These are phyloP conservation scores for Sechiopsis laciniata DNA, from an alignment of 306 rosid species.

Conservation along the genomic window DNA sequence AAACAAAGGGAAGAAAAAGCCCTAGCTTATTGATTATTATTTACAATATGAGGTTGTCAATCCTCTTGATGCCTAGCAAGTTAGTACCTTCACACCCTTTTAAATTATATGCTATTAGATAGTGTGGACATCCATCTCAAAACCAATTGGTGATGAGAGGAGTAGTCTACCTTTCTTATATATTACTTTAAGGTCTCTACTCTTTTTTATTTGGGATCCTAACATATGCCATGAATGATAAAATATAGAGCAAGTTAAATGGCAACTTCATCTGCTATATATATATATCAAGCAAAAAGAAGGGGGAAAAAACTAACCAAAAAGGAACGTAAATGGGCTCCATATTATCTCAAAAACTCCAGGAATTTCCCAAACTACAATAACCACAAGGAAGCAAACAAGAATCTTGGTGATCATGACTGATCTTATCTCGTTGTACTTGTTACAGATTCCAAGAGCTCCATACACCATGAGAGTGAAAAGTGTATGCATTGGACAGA, in stretches of 20 bases:
- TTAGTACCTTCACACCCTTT: slow-evolving; percentile 2
- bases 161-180: too few relatives aligned
- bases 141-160: too few relatives aligned
- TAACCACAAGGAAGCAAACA: slow-evolving; percentile 85
- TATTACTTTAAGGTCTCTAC: too few relatives aligned
- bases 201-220: too few relatives aligned
- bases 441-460: slow-evolving; percentile 80
- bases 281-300: neutral
- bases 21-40: too few relatives aligned
- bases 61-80: neutral
- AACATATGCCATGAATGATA: slow-evolving; percentile 3
- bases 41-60: neutral
- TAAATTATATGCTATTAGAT: too few relatives aligned
- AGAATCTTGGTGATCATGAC: slow-evolving; percentile 75
- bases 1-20: too few relatives aligned
- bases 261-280: neutral
- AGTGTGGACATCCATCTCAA: too few relatives aligned
- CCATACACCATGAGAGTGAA: slow-evolving; percentile 98
- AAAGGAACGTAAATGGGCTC: slow-evolving; percentile 66
- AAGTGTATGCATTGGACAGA: slow-evolving; percentile 98
- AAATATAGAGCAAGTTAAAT: neutral
- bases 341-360: slow-evolving; percentile 76
- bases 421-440: slow-evolving; percentile 74
- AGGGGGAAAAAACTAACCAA: slow-evolving; percentile 48
- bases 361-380: slow-evolving; percentile 92